A percentile compares a stretch with the other conserved stretches of the same genome.
Conservation (phyloP, 345 rosid species). For the Geranium rotundifolium region DNA sequence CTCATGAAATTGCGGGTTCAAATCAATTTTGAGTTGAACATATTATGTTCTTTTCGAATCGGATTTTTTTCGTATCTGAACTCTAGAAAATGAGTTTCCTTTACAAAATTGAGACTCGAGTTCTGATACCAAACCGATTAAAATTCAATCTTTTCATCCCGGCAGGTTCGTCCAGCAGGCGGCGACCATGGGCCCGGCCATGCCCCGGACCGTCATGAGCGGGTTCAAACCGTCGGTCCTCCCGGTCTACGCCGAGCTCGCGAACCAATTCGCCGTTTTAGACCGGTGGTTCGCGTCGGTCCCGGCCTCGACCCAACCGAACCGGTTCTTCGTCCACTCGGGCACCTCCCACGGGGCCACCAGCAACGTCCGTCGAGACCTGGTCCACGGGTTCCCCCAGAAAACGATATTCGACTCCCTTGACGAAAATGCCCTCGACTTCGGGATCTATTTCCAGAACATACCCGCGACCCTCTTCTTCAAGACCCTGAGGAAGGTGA, state of each 20-base stretch:
- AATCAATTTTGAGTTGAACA: too few species aligned
- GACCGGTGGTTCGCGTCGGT: slow-evolving; percentile 99
- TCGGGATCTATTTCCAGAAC: slow-evolving; percentile 90
- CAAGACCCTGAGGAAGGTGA: slow-evolving; percentile 57
- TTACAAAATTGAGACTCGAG: too few species aligned
- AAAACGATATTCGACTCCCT: slow-evolving; percentile 84
- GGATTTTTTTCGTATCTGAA: too few species aligned
- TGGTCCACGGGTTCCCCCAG: slow-evolving; percentile 82
- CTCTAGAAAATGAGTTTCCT: too few species aligned
- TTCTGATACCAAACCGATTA: too few species aligned
- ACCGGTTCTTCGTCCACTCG: slow-evolving; percentile 92
- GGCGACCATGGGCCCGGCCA: slow-evolving; percentile 46
- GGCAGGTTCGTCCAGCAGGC: slow-evolving; percentile 87
- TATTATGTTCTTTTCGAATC: too few species aligned
- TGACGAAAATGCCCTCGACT: slow-evolving; percentile 70
- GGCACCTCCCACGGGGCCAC: slow-evolving; percentile 92
- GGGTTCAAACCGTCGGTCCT: slow-evolving; percentile 64
- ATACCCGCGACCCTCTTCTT: slow-evolving; percentile 90
- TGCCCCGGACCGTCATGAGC: slow-evolving; percentile 67
- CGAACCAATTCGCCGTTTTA: slow-evolving; percentile 77
- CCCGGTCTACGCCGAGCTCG: slow-evolving; percentile 70
- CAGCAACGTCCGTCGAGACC: slow-evolving; percentile 82
- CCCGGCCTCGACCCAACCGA: slow-evolving; percentile 96
- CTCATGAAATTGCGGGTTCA: too few species aligned
- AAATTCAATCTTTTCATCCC: too few species aligned